A percentile compares a stretch with the other conserved stretches of the same genome.
These are phyloP conservation scores for Pyrenula aspistea DNA, from an alignment of 495 filamentous ascomycete genomes.

Conservation along the genomic window DNA sequence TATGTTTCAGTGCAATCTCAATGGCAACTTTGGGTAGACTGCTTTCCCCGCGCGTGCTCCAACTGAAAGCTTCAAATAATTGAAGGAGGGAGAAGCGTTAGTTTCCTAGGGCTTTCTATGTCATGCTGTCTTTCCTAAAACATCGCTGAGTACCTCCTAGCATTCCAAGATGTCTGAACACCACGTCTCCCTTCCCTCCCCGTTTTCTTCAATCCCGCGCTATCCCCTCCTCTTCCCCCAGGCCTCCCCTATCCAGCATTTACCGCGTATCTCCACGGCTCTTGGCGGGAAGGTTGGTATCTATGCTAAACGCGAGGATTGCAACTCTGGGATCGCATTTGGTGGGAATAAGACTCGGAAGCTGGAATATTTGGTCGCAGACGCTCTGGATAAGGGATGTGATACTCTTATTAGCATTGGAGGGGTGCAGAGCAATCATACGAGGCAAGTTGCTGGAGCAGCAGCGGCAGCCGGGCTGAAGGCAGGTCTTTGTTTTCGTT, in stretches of 20 bases:
- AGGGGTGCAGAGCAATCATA: constrained; percentile 57
- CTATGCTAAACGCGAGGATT: constrained; percentile 53
- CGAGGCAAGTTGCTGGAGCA: constrained; percentile 47
- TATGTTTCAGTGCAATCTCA: too few species aligned
- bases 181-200: constrained; percentile 37
- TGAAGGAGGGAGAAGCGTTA: too few species aligned
- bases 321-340: constrained; percentile 47
- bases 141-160: too few species aligned
- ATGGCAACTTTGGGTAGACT: too few species aligned
- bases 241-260: constrained; percentile 46
- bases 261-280: constrained; percentile 44
- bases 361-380: constrained; percentile 48
- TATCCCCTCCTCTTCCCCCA: constrained; percentile 36
- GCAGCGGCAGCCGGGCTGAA: constrained; percentile 39
- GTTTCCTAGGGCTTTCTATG: too few species aligned
- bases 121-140: too few species aligned
- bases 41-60: too few species aligned
- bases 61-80: too few species aligned
- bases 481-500: constrained; percentile 21
- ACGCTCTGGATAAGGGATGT: constrained; percentile 38
- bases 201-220: constrained; percentile 45
- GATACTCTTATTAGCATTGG: constrained; percentile 50
- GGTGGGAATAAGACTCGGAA: constrained; percentile 59
- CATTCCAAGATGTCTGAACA: too few species aligned
- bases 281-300: constrained; percentile 40